A percentile compares a stretch with the other conserved stretches of the same genome.
phyloP scores from a whole-genome alignment of 805 yeast genomes.

The Zygoascus ofunaensis region DNA sequence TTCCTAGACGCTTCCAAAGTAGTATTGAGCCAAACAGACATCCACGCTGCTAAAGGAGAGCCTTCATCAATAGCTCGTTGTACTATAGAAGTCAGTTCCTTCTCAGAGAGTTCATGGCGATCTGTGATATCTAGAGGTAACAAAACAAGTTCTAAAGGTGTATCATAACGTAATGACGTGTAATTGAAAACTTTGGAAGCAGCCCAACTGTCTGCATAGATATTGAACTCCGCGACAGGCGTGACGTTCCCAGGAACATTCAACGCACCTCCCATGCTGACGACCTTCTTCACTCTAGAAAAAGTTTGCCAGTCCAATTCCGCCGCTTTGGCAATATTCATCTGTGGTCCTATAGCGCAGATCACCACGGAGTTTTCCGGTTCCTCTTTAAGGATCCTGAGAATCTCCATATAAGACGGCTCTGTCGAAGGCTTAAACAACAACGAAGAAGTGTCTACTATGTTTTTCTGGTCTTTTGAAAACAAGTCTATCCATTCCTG shows the following conservation, averaged over 20 bases:
- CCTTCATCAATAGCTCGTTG: conserved; percentile 7
- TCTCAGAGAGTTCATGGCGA: conserved; percentile 22
- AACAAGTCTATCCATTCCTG: conserved; percentile 23
- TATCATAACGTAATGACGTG: conserved; percentile 9
- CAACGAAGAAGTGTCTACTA: conserved; percentile 8
- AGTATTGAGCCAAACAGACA: conserved; percentile 25
- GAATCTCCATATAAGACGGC: conserved; percentile 30
- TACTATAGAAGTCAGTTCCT: conserved; percentile 8
- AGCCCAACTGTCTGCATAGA: conserved; percentile 34
- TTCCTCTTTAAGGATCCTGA: conserved; percentile 28
- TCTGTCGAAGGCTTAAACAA: conserved; percentile 25
- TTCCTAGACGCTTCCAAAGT: conserved; percentile 18
- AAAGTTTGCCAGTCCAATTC: conserved; percentile 31
- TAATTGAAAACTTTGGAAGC: conserved; percentile 29
- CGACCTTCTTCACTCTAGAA: conserved; percentile 27
- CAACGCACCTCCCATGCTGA: conserved; percentile 35
- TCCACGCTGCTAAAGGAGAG: conserved; percentile 30
- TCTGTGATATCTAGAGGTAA: conserved; percentile 34
- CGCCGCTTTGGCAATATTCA: conserved; percentile 35
- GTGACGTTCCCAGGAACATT: conserved; percentile 32
- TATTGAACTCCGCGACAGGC: conserved; percentile 36
- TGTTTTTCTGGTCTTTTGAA: neutral
- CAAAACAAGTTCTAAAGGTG: conserved; percentile 26
- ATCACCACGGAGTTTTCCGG: conserved; percentile 31
- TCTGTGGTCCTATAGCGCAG: conserved; percentile 33